A percentile compares a stretch with the other conserved stretches of the same genome.
phyloP scores from a whole-genome alignment of 202 grass and related monocot species.

The Zizania palustris region DNA sequence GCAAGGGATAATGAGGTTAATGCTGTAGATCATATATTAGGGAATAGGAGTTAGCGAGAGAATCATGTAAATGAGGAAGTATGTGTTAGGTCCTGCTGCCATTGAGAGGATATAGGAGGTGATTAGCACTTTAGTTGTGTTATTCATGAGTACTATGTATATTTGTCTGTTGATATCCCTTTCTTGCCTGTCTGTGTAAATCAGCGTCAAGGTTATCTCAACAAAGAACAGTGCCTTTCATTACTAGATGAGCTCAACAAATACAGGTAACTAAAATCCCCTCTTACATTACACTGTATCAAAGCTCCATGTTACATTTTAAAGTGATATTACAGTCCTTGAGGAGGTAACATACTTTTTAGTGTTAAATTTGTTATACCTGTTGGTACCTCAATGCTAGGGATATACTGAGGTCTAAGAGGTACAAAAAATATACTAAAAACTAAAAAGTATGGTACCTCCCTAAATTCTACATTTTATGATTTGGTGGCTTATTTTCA shows the following conservation, averaged over 20 bases:
- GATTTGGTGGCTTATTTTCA: slow-evolving; percentile 5
- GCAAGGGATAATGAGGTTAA: not conserved
- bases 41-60: slow-evolving; percentile 1
- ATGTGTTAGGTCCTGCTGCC: not conserved
- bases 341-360: not conserved
- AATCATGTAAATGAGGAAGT: not conserved
- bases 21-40: not conserved
- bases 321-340: slow-evolving; percentile 5
- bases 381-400: not conserved
- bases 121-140: slow-evolving; percentile 4
- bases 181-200: slow-evolving; percentile 38
- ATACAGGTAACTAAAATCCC: slow-evolving; percentile 62
- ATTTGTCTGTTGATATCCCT: slow-evolving; percentile 34
- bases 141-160: slow-evolving; percentile 18
- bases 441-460: not conserved
- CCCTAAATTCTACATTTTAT: not conserved
- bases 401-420: not conserved
- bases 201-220: slow-evolving; percentile 67
- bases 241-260: slow-evolving; percentile 92
- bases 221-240: slow-evolving; percentile 75
- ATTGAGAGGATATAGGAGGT: not conserved
- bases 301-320: slow-evolving; percentile 33
- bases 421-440: not conserved
- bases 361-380: not conserved
- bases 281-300: slow-evolving; percentile 8